Conservation (phyloP, 139 green algal genomes). For the Volvox reticuliferus region DNA sequence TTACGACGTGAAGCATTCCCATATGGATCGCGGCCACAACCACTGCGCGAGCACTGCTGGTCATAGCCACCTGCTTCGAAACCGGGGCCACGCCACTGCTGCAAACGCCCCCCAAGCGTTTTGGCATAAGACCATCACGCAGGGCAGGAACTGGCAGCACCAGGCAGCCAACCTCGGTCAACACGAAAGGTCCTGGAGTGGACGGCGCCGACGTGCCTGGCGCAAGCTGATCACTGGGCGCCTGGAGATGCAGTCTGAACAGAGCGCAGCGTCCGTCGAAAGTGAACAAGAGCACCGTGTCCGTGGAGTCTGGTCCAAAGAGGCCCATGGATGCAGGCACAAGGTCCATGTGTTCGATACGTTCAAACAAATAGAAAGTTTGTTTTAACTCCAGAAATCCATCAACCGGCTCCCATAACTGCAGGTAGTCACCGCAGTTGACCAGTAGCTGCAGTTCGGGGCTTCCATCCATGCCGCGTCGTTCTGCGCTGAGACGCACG, state of each 20-base stretch:
- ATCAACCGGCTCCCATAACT: conserved; percentile 31
- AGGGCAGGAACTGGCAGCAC: not conserved
- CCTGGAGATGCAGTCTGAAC: not conserved
- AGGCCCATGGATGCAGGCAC: conserved; percentile 7
- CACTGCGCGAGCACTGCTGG: not conserved
- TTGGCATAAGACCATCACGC: conserved; percentile 6
- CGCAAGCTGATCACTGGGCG: not conserved
- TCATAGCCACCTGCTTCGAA: not conserved
- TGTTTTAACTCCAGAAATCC: conserved; percentile 10
- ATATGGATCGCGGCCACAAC: conserved; percentile 6
- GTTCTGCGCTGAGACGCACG: not conserved
- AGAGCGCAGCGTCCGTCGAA: conserved; percentile 6
- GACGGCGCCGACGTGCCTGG: not conserved
- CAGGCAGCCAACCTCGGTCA: conserved; percentile 23
- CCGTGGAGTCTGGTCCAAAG: not conserved
- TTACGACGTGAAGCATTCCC: conserved; percentile 32
- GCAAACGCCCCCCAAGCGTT: conserved; percentile 16
- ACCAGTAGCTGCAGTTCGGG: not conserved
- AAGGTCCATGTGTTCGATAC: conserved; percentile 30
- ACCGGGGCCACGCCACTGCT: conserved; percentile 17
- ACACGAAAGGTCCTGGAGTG: not conserved
- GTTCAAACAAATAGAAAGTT: conserved; percentile 25
- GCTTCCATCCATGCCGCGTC: not conserved
- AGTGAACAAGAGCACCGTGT: not conserved
- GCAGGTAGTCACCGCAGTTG: conserved; percentile 41